Percentiles rank a stretch among this genome's conserved stretches.
These are phyloP conservation scores for Lizanozyma gosingica DNA, from an alignment of 1,139 yeast species.

Conservation along the genomic window DNA sequence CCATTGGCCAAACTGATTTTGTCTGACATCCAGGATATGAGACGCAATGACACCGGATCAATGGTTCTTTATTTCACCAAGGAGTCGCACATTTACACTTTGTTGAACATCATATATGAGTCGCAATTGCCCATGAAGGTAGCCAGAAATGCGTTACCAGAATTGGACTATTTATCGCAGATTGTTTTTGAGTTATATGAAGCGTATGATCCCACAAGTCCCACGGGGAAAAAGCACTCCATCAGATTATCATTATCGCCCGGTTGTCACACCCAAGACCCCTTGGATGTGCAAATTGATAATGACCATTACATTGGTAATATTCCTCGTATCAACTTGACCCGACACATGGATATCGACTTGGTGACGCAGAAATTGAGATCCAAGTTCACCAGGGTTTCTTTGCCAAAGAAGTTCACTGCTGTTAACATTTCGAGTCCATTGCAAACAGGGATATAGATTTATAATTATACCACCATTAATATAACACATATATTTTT, in stretches of 20 bases:
- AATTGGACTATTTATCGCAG: constrained; percentile 90
- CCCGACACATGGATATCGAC: constrained; percentile 90
- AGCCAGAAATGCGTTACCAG: constrained; percentile 92
- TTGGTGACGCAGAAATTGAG: constrained; percentile 76
- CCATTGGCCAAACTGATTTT: constrained; percentile 89
- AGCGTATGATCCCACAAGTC: constrained; percentile 49
- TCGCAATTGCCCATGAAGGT: constrained; percentile 93
- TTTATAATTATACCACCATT: too few species aligned
- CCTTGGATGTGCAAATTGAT: constrained; percentile 91
- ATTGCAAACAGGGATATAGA: constrained; percentile 9
- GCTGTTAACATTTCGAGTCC: constrained; percentile 85
- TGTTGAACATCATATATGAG: constrained; percentile 83
- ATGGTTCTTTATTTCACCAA: constrained; percentile 90
- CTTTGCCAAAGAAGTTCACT: constrained; percentile 82
- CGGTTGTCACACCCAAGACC: constrained; percentile 97
- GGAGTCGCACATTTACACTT: constrained; percentile 93
- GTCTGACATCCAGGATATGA: constrained; percentile 71
- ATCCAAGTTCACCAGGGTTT: constrained; percentile 78
- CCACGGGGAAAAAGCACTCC: constrained; percentile 72
- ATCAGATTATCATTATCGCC: constrained; percentile 87
- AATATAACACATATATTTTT: too few species aligned
- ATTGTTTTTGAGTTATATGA: constrained; percentile 92
- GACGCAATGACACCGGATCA: constrained; percentile 69
- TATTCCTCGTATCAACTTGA: constrained; percentile 80
- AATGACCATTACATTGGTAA: constrained; percentile 96